Evolutionary conservation across 129 eudicot genomes (phyloP), one percentile per base, ranked within the genome.

Genomic region (Centrapalus pauciflorus): DNA sequence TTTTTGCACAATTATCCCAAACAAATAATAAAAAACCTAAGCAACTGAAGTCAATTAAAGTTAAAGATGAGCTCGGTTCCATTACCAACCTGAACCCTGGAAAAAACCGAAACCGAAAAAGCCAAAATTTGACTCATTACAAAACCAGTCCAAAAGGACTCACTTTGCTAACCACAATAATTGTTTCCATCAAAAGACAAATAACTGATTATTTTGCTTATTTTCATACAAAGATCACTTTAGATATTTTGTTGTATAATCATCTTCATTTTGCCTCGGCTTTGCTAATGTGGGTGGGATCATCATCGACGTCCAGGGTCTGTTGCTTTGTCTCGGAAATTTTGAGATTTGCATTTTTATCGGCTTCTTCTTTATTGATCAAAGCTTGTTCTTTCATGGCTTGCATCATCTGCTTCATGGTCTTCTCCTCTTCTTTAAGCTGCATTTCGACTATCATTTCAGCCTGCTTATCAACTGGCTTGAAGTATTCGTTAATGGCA

Each of bases 391-490:
- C 72, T 71, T 76, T 84, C 91, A 85, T 85, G 74, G 87, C 45
- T 27, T 72, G 52, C 76, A 85, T 51, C 90, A 83, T 92, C 76
- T 92, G 84, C 55, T 61, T 88, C 90, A 81, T 85, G 26, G 70
- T 54, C 49, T 81, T 79, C 59, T 85, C 94, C 63, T 92, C 96
- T 59, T 83, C 88, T 50, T 92, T 68, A 62, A 88, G 96, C 81
- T 92, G 95, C 79, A 75, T 69, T 26, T 92, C 82, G 50, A 92
- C 81, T 30, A 92, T 70, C 66, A 74, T 74, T 67, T 83, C 89
- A 25, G 88, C 96, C 43, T 88, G 91, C 78, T 81, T 92, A 80
- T 88, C 95, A 17, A 92, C 73, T 27, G 95, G 91, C 76, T 86
- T 83, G 69, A 92, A 88, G 72, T 85, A 83, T 48, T 92, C 78